Evolutionary conservation across 2,329 filamentous ascomycete species (phyloP).

Genomic region (Colletotrichum euphorbiae): DNA sequence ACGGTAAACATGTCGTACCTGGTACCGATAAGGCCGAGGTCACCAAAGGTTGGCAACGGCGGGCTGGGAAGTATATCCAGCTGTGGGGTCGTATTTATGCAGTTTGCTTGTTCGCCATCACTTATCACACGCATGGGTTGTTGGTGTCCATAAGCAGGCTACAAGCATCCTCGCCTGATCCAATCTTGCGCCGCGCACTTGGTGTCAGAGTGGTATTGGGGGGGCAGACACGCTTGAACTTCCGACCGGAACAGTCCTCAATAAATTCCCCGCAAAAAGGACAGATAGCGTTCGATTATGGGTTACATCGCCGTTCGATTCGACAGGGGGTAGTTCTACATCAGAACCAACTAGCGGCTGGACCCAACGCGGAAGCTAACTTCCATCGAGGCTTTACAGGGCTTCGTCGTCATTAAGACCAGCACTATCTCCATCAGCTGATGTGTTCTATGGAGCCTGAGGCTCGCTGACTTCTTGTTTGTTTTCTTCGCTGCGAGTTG

Average conservation of each 20-base stretch:
- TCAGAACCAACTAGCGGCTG: conserved; percentile 1
- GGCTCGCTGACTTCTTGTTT: not conserved
- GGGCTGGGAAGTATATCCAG: not conserved
- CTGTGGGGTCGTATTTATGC: conserved; percentile 3
- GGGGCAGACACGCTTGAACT: not conserved
- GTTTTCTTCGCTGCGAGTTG: not conserved
- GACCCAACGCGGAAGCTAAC: conserved; percentile 8
- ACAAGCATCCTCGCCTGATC: conserved; percentile 6
- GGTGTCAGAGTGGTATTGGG: conserved; percentile 8
- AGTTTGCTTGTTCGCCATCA: conserved; percentile 15
- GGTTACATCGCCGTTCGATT: conserved; percentile 14
- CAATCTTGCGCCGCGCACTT: conserved; percentile 16
- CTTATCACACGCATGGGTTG: conserved; percentile 9
- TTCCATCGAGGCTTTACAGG: not conserved
- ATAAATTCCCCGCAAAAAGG: not conserved
- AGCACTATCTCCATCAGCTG: not conserved
- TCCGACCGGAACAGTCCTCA: not conserved
- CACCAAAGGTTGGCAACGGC: not conserved
- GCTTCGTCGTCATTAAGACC: not conserved
- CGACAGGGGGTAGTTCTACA: conserved; percentile 1
- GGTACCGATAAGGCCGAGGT: not conserved
- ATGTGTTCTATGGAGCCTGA: not conserved
- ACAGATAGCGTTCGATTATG: conserved; percentile 13
- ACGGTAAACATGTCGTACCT: not conserved
- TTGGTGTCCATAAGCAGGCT: conserved; percentile 15